Base-by-base conservation (phyloP, 2,329 filamentous ascomycete genomes). In the Zasmidium angulare region DNA sequence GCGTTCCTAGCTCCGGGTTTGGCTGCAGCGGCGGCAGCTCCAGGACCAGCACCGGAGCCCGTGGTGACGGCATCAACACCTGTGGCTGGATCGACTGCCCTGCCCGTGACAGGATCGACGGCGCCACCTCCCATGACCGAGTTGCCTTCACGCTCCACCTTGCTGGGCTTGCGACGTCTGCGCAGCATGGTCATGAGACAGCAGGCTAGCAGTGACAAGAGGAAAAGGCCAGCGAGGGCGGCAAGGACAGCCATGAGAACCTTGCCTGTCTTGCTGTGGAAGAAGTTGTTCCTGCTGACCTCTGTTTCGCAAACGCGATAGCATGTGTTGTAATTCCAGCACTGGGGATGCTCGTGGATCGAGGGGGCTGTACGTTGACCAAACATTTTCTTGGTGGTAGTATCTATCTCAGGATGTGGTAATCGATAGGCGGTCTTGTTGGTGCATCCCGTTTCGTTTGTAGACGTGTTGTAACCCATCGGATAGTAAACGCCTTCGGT, bases 1-100 rank as follows among this genome's bases (percentile, higher is more conserved):
- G 51, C 46, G 46, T 51, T 61, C 26, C 24, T 58, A 36, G 63
- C 36, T 46, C 21, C 49, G 23, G 50, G 49, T 17, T 43, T 50
- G 54, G 48, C 53, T 47, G 43, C 29, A 55, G 53, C 51, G 48
- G 29, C 49, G 47, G 36, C 50, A 52, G 46, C 47, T 26, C 54
- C 43, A 46, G 50, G 43, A 24, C n/a, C 50, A 54, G 50, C 46
- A 36, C 55, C 36, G 19, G 58, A 50, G 3, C 23, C 48, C 24
- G 46, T 40, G 46, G 26, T 24, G 21, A 40, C 19, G 29, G 23
- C 23, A 12, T 58, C 31, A 19, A 14, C 23, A 6, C n/a, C n/a
- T 20, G 26, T 19, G 7, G 20, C 23, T 50, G 50, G 50, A 21
- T 36, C 50, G 21, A 52, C 11, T 36, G 24, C 11, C 21, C 29